phyloP scores from a whole-genome alignment of 805 yeast genomes.

The Wickerhamomyces pijperi region DNA sequence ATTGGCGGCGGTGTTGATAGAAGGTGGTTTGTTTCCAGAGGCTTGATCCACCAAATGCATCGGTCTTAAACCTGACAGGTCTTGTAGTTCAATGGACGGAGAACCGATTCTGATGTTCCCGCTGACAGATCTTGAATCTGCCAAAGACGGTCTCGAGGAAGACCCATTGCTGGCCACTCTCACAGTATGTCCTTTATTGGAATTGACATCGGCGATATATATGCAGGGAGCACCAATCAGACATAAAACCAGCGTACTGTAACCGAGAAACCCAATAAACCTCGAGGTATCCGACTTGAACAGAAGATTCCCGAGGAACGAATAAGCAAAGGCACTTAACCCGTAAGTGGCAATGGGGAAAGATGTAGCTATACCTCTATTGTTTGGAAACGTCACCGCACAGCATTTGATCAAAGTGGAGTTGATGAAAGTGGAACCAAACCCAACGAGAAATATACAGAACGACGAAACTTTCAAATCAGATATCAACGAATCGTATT shows the following conservation, averaged over 20 bases:
- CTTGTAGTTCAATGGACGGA: conserved; percentile 11
- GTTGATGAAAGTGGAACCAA: conserved; percentile 58
- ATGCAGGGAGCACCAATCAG: conserved; percentile 37
- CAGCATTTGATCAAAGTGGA: conserved; percentile 63
- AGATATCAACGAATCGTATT: conserved; percentile 30
- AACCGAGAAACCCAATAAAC: conserved; percentile 36
- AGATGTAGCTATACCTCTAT: conserved; percentile 66
- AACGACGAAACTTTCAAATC: conserved; percentile 31
- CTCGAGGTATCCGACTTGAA: conserved; percentile 48
- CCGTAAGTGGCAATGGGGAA: conserved; percentile 70
- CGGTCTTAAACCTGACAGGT: neutral
- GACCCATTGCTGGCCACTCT: neutral
- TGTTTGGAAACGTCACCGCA: conserved; percentile 55
- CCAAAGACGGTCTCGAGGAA: neutral
- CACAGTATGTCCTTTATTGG: conserved; percentile 2
- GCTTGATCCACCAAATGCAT: conserved; percentile 3
- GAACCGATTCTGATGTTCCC: conserved; percentile 1
- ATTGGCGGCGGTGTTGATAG: neutral
- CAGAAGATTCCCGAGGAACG: conserved; percentile 39
- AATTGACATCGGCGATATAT: conserved; percentile 12
- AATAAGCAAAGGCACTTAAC: conserved; percentile 57
- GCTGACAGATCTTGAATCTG: neutral
- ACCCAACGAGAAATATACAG: conserved; percentile 46
- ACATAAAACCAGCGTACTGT: conserved; percentile 29
- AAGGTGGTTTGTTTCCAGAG: conserved; percentile 1